A percentile compares a stretch with the other conserved stretches of the same genome.
Evolutionary conservation across 2,329 filamentous ascomycete species (phyloP).

Genomic region (Trichoderma cornu-damae): DNA sequence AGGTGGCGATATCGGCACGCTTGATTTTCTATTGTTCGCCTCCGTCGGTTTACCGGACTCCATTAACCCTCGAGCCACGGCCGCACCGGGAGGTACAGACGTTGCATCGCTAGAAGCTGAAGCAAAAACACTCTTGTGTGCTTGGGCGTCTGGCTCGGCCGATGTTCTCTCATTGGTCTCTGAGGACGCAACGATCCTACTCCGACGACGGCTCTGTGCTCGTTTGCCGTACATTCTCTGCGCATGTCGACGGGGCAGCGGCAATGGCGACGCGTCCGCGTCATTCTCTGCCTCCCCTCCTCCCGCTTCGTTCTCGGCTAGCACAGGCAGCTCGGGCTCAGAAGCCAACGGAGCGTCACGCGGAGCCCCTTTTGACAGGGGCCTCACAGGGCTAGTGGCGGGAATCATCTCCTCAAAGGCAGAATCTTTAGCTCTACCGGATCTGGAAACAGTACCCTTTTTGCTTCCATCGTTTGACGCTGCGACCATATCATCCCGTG

Average conservation of each 20-base stretch:
- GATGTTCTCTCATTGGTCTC: conserved; percentile 6
- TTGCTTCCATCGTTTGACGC: conserved; percentile 17
- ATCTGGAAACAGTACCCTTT: conserved; percentile 4
- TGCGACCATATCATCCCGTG: conserved; percentile 23
- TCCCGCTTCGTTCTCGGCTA: conserved; percentile 24
- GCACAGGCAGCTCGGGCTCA: conserved; percentile 35
- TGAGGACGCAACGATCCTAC: not conserved
- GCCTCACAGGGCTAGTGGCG: conserved; percentile 35
- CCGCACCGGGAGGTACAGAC: not conserved
- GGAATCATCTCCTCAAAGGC: conserved; percentile 37
- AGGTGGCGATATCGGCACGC: not conserved
- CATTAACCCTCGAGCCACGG: not conserved
- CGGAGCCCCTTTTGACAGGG: conserved; percentile 26
- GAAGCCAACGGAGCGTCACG: conserved; percentile 22
- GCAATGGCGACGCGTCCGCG: not conserved
- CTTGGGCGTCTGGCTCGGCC: not conserved
- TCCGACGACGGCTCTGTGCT: conserved; percentile 4
- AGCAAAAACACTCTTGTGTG: not conserved
- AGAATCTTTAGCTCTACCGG: conserved; percentile 20
- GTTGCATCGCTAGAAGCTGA: not conserved
- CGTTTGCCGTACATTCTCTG: conserved; percentile 8
- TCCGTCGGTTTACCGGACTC: not conserved
- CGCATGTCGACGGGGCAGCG: conserved; percentile 5
- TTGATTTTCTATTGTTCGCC: not conserved
- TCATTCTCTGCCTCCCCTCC: conserved; percentile 19